A percentile compares a stretch with the other conserved stretches of the same genome.
These are phyloP conservation scores for Coniochaeta sp. DNA, from an alignment of 2,329 filamentous ascomycete genomes.

Conservation along the genomic window DNA sequence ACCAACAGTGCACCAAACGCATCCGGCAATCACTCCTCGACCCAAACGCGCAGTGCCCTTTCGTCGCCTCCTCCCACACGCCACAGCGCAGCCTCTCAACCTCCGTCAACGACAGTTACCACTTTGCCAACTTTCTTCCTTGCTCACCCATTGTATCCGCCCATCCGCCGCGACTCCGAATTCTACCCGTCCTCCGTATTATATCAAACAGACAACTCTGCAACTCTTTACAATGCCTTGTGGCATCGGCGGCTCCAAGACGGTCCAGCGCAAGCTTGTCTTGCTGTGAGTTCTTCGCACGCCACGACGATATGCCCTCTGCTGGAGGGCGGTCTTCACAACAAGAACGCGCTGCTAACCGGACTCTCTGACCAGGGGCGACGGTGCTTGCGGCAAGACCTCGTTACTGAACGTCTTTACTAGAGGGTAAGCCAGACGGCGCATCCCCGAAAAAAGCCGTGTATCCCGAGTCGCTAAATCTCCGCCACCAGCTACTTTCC, in stretches of 20 bases:
- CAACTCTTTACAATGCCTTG: conserved; percentile 26
- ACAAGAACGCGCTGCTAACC: conserved; percentile 6
- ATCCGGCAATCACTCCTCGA: background rate
- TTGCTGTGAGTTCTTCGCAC: conserved; percentile 62
- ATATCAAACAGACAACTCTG: background rate
- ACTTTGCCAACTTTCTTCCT: background rate
- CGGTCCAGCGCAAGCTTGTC: conserved; percentile 93
- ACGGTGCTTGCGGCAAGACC: conserved; percentile 96
- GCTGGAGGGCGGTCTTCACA: background rate
- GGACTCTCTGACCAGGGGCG: conserved; percentile 53
- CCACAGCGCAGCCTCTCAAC: background rate
- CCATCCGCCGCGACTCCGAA: background rate
- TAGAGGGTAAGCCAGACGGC: conserved; percentile 63
- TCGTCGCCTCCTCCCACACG: background rate
- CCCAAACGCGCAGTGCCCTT: background rate
- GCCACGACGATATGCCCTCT: background rate
- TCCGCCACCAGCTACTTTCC: conserved; percentile 72
- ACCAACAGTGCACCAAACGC: background rate
- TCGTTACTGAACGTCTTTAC: conserved; percentile 97
- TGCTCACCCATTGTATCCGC: background rate
- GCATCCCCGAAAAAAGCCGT: background rate
- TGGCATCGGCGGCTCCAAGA: conserved; percentile 68
- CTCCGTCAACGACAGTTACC: background rate
- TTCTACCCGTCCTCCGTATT: background rate
- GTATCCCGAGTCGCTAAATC: conserved; percentile 9